Evolutionary conservation across 768 basidiomycete species (phyloP).

Genomic region (Collybia sordida): DNA sequence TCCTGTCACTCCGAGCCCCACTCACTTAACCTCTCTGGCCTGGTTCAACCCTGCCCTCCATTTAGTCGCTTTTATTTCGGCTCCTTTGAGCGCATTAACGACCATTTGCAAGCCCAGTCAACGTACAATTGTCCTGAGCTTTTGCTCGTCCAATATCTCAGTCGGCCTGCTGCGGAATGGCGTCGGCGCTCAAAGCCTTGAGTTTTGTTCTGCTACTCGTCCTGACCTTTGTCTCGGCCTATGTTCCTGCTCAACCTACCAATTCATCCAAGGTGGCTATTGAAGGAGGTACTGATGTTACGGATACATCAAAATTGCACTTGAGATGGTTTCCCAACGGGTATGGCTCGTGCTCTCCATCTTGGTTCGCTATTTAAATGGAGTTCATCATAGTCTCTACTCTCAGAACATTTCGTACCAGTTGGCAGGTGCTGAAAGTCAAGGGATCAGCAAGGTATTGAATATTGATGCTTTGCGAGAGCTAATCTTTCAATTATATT

Average conservation of each 20-base stretch:
- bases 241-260: conserved; percentile 73
- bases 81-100: no score
- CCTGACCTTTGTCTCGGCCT: conserved; percentile 31
- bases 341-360: conserved; percentile 24
- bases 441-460: conserved; percentile 54
- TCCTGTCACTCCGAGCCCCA: no score
- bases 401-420: conserved; percentile 59
- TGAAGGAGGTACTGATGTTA: conserved; percentile 45
- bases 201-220: conserved; percentile 11
- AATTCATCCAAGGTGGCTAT: conserved; percentile 55
- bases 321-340: conserved; percentile 62
- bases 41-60: no score
- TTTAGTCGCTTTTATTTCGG: no score
- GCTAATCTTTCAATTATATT: conserved; percentile 1
- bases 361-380: conserved; percentile 2
- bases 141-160: no score
- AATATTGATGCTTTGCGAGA: conserved; percentile 1
- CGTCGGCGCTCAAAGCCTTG: background rate
- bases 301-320: conserved; percentile 56
- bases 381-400: conserved; percentile 38
- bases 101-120: no score
- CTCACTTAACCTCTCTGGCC: no score
- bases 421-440: conserved; percentile 48
- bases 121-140: no score
- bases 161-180: conserved; percentile 4